Evolutionary conservation across 305 asterid species (phyloP).

Genomic region (Fraxinus sp.): DNA sequence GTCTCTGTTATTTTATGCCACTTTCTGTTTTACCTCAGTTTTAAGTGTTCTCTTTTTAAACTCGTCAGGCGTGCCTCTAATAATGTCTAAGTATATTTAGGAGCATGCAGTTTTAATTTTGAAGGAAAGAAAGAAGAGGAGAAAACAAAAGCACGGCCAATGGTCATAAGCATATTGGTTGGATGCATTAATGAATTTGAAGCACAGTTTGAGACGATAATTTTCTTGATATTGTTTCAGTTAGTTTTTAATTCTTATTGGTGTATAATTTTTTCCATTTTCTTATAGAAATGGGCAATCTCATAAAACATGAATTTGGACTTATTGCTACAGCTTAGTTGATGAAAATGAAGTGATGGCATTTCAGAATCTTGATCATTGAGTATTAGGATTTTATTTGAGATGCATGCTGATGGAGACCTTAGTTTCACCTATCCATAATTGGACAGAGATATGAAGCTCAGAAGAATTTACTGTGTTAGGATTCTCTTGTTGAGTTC

Average conservation of each 20-base stretch:
- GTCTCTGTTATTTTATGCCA: not conserved
- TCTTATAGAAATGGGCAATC: not conserved
- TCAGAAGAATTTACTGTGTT: not conserved
- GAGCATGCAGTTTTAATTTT: not conserved
- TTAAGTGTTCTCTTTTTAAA: not conserved
- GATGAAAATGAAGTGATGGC: not conserved
- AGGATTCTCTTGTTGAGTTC: not conserved
- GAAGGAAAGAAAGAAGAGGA: conserved; percentile 7
- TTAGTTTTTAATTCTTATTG: not conserved
- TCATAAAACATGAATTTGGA: not conserved
- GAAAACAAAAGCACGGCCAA: not conserved
- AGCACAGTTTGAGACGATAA: not conserved
- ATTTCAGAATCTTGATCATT: not conserved
- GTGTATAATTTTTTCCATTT: not conserved
- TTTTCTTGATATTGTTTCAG: not conserved
- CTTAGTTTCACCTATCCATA: not conserved
- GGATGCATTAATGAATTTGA: not conserved
- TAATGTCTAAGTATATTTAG: conserved; percentile 1
- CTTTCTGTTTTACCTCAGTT: not conserved
- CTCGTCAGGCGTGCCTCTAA: not conserved
- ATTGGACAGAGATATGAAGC: not conserved
- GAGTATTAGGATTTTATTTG: not conserved
- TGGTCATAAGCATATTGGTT: not conserved
- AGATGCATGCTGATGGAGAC: not conserved
- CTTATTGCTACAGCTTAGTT: not conserved